Evolutionary conservation across 2,329 filamentous ascomycete genomes (phyloP), one percentile per base, ranked within the genome.

Genomic region (Colletotrichum navitas): DNA sequence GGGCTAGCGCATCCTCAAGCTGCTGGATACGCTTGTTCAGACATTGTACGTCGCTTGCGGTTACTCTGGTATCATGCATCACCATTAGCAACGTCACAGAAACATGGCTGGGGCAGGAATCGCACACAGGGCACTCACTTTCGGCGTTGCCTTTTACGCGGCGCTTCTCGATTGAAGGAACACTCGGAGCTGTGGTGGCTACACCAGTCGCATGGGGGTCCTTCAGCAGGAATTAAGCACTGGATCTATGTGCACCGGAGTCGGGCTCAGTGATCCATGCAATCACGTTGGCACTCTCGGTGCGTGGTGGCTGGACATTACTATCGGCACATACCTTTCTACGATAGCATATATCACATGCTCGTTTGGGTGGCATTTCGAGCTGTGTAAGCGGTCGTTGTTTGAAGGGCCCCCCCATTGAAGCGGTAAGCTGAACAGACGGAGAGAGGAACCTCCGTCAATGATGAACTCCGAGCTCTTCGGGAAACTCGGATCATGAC

Each of bases 261-360:
- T 21, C n/a, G 12, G 5, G 21, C 12, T 41, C 10, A 36, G 60
- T 24, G n/a, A 16, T 39, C 21, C 14, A 3, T 18, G 21, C 12
- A n/a, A 18, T 4, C 10, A 1, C 16, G 16, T 5, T 34, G 18
- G 29, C 18, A 34, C 32, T 4, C n/a, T 2, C 29, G 7, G 4
- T 24, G 29, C 3, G 0, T 1, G 24, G 34, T 32, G 1, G 10
- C 24, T 1, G 7, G 5, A n/a, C 3, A 11, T 5, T 1, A 18
- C 21, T 6, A 5, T 2, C 1, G n/a, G 0, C 10, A 61, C 60
- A 16, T 51, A 34, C 66, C 11, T 68, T 68, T 21, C 66, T 34
- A 26, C 66, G 66, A n/a, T 68, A 68, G 26, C 66, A 68, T 6
- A 65, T 16, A 14, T 68, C 66, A 43, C 66, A 68, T 7, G 66